Evolutionary conservation across 305 asterid genomes (phyloP).

Genomic region (Fraxinus sp.): DNA sequence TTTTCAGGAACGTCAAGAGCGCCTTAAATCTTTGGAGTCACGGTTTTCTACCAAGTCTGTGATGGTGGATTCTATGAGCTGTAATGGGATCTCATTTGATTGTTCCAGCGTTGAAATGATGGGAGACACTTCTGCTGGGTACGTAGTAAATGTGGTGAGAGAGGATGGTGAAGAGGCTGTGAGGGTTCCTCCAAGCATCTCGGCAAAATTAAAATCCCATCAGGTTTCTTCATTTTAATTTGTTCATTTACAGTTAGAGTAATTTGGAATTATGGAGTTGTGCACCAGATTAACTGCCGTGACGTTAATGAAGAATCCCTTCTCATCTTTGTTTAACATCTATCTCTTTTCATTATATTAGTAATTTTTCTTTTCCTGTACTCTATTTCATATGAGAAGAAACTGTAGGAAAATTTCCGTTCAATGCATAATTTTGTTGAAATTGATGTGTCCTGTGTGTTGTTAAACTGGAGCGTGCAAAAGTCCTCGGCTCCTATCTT

Average conservation of each 20-base stretch:
- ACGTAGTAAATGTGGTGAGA: slow-evolving; percentile 84
- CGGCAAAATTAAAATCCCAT: slow-evolving; percentile 74
- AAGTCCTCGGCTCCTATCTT: slow-evolving; percentile 6
- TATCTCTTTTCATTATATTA: background rate
- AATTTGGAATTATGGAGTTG: slow-evolving; percentile 18
- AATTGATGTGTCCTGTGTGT: background rate
- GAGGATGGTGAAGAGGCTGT: slow-evolving; percentile 96
- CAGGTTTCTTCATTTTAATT: slow-evolving; percentile 55
- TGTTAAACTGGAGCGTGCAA: slow-evolving; percentile 1
- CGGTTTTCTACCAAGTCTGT: slow-evolving; percentile 64
- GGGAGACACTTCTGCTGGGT: slow-evolving; percentile 76
- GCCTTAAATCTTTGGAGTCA: slow-evolving; percentile 91
- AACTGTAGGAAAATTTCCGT: slow-evolving; percentile 10
- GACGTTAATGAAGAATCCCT: background rate
- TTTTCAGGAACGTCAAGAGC: slow-evolving; percentile 95
- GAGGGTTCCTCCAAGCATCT: slow-evolving; percentile 91
- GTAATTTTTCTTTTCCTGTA: background rate
- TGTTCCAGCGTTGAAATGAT: slow-evolving; percentile 63
- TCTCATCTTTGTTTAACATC: background rate
- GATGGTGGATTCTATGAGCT: slow-evolving; percentile 44
- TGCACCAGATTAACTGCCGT: slow-evolving; percentile 9
- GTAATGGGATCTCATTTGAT: slow-evolving; percentile 47
- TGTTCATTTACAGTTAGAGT: slow-evolving; percentile 15
- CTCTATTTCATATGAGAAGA: background rate
- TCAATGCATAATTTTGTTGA: slow-evolving; percentile 13